These are phyloP conservation scores for Brassica napus DNA, from an alignment of 345 rosid species.

Conservation along the genomic window Da-Ae NC_063447.1:38317001-38317500, in stretches of 20 bases:
- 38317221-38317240: background rate
- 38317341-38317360: background rate
- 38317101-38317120: constrained; percentile 92
- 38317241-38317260: background rate
- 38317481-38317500: background rate
- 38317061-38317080: constrained; percentile 68
- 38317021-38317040: constrained; percentile 92
- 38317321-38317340: background rate
- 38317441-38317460: background rate
- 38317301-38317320: background rate
- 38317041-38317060: constrained; percentile 57
- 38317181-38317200: constrained; percentile 22
- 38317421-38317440: background rate
- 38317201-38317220: background rate
- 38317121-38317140: constrained; percentile 87
- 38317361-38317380: background rate
- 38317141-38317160: constrained; percentile 61
- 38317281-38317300: background rate
- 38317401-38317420: background rate
- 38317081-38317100: constrained; percentile 69
- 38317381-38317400: background rate
- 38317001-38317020: constrained; percentile 55
- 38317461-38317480: background rate
- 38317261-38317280: background rate
- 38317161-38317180: constrained; percentile 70